Evolutionary conservation across 768 basidiomycete species (phyloP).

Genomic region (Paxillus ammoniavirescens): DNA sequence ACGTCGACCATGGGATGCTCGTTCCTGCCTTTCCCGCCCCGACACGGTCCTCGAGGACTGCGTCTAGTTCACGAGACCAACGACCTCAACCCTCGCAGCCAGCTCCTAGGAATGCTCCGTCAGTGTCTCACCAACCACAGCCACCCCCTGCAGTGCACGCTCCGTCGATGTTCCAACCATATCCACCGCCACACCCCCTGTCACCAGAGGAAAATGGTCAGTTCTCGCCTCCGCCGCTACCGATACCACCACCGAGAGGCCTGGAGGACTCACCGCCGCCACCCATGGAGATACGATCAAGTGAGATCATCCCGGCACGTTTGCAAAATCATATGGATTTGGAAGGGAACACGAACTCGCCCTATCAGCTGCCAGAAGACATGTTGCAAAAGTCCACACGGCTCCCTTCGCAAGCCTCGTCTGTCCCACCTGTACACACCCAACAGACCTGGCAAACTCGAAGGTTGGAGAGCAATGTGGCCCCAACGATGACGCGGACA

Average conservation of each 20-base stretch:
- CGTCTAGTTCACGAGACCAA: conserved; percentile 22
- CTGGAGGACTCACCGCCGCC: conserved; percentile 16
- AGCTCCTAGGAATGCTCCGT: conserved; percentile 6
- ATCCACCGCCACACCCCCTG: conserved; percentile 21
- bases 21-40: conserved; percentile 28
- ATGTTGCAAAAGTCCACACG: conserved; percentile 23
- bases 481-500: neutral
- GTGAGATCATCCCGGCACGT: conserved; percentile 25
- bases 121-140: conserved; percentile 16
- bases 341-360: neutral
- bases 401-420: neutral
- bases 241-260: conserved; percentile 27
- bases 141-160: conserved; percentile 6
- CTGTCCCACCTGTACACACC: neutral
- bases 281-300: conserved; percentile 22
- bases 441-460: conserved; percentile 7
- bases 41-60: conserved; percentile 22
- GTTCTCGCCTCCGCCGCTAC: conserved; percentile 29
- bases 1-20: conserved; percentile 24
- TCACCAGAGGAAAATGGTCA: conserved; percentile 13
- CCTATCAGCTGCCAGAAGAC: conserved; percentile 21
- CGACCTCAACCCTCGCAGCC: conserved; percentile 13
- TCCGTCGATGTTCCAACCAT: conserved; percentile 25
- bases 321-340: conserved; percentile 8
- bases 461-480: conserved; percentile 1